Evolutionary conservation across 2,329 filamentous ascomycete species (phyloP).

Genomic region (Neobulgaria alba): DNA sequence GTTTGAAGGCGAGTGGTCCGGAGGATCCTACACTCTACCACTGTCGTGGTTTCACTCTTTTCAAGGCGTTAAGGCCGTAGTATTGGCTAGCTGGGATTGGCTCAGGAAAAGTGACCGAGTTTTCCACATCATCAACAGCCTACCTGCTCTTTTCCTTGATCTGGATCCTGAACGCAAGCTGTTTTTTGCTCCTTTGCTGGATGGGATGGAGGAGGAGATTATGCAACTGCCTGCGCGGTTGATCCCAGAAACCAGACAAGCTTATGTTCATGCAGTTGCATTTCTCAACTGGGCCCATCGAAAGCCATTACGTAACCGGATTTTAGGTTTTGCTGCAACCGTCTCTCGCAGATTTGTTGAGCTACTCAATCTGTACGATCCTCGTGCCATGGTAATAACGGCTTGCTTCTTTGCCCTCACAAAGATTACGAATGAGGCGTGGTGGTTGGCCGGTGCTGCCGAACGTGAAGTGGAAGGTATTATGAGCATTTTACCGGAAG

Average conservation of each 20-base stretch:
- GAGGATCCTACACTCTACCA: slow-evolving; percentile 47
- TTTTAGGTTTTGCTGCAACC: slow-evolving; percentile 55
- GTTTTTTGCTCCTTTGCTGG: slow-evolving; percentile 54
- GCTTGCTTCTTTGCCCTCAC: slow-evolving; percentile 27
- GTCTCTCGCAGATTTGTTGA: slow-evolving; percentile 54
- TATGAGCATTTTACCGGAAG: slow-evolving; percentile 19
- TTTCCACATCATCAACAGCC: slow-evolving; percentile 53
- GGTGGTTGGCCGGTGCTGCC: slow-evolving; percentile 64
- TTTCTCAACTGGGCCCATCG: slow-evolving; percentile 59
- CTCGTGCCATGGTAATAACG: slow-evolving; percentile 23
- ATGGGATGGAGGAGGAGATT: slow-evolving; percentile 49
- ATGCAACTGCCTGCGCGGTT: slow-evolving; percentile 22
- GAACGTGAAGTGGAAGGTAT: slow-evolving; percentile 54
- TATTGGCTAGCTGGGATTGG: slow-evolving; percentile 56
- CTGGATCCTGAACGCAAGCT: slow-evolving; percentile 43
- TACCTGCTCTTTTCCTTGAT: slow-evolving; percentile 53
- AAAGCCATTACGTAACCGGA: slow-evolving; percentile 48
- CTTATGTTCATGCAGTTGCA: slow-evolving; percentile 56
- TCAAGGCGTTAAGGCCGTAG: slow-evolving; percentile 57
- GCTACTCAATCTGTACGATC: slow-evolving; percentile 48
- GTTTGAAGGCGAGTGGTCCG: slow-evolving; percentile 43
- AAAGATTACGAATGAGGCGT: slow-evolving; percentile 31
- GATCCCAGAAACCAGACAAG: slow-evolving; percentile 37
- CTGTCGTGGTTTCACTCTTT: slow-evolving; percentile 59
- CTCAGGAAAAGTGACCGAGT: slow-evolving; percentile 49